Evolutionary conservation across 139 green algal species (phyloP).

Genomic region (Astrephomene gubernaculifera): DNA sequence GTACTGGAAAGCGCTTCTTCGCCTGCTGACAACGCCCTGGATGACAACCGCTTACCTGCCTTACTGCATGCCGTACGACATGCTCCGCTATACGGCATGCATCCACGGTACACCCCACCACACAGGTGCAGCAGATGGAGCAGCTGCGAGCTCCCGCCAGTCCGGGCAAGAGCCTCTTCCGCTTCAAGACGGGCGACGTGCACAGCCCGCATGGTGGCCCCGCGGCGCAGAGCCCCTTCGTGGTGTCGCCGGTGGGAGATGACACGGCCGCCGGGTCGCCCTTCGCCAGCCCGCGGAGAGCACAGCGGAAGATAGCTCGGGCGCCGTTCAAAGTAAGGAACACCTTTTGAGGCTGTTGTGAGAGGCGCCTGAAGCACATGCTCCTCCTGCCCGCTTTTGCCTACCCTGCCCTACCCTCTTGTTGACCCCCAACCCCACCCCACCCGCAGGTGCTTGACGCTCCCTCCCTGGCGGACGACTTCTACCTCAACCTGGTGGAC

Average conservation of each 20-base stretch:
- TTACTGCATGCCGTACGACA: too few relatives aligned
- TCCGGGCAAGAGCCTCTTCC: conserved; percentile 68
- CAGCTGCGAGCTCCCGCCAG: conserved; percentile 53
- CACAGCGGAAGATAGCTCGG: conserved; percentile 88
- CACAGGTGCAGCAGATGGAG: conserved; percentile 56
- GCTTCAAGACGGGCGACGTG: conserved; percentile 78
- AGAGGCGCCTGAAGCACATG: background rate
- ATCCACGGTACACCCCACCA: background rate
- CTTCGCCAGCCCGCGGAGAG: conserved; percentile 54
- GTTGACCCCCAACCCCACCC: background rate
- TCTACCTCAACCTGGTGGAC: conserved; percentile 99
- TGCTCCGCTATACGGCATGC: too few relatives aligned
- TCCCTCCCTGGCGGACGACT: conserved; percentile 90
- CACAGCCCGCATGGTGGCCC: conserved; percentile 70
- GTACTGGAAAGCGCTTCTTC: too few relatives aligned
- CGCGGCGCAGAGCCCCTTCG: conserved; percentile 76
- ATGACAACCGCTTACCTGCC: too few relatives aligned
- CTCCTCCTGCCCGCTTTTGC: too few relatives aligned
- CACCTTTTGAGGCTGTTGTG: background rate
- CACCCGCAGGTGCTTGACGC: conserved; percentile 77
- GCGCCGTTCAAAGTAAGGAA: conserved; percentile 92
- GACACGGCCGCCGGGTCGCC: conserved; percentile 26
- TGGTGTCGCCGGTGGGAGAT: conserved; percentile 72
- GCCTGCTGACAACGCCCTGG: too few relatives aligned
- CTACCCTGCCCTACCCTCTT: background rate